phyloP scores from a whole-genome alignment of 129 eudicot genomes.

The Kitagawia praeruptora region DNA sequence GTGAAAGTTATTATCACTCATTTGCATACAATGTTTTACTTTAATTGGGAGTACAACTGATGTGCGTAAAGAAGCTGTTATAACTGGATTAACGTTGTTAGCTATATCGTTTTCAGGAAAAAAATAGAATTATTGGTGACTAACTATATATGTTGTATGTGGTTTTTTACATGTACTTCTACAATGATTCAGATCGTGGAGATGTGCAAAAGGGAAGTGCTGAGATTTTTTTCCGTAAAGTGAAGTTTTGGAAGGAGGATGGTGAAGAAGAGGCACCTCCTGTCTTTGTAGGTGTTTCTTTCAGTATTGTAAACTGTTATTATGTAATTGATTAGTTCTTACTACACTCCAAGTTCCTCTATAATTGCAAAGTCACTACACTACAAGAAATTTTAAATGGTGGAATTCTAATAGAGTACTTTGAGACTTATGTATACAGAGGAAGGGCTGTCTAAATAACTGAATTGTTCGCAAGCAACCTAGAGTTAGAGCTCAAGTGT shows the following conservation, averaged over 20 bases:
- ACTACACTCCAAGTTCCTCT: too few relatives aligned
- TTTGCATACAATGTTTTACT: not conserved
- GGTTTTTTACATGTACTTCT: not conserved
- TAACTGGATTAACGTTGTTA: not conserved
- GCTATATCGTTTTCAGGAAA: not conserved
- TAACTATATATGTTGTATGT: not conserved
- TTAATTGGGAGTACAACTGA: not conserved
- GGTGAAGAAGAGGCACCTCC: conserved; percentile 97
- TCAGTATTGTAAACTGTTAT: conserved; percentile 10
- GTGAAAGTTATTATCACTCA: too few relatives aligned
- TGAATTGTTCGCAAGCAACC: too few relatives aligned
- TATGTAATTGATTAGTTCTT: not conserved
- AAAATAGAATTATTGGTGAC: not conserved
- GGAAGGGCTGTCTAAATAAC: too few relatives aligned
- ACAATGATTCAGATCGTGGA: conserved; percentile 60
- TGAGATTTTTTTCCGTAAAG: conserved; percentile 93
- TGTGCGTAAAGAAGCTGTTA: not conserved
- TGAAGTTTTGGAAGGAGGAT: conserved; percentile 94
- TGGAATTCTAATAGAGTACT: too few relatives aligned
- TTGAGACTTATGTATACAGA: too few relatives aligned
- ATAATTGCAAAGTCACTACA: too few relatives aligned
- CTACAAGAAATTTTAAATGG: too few relatives aligned
- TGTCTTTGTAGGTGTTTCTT: conserved; percentile 89
- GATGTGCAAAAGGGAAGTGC: conserved; percentile 94
- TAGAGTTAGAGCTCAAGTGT: too few relatives aligned